Evolutionary conservation across 768 basidiomycete genomes (phyloP).

Genomic region (Leccinum uliginosum): DNA sequence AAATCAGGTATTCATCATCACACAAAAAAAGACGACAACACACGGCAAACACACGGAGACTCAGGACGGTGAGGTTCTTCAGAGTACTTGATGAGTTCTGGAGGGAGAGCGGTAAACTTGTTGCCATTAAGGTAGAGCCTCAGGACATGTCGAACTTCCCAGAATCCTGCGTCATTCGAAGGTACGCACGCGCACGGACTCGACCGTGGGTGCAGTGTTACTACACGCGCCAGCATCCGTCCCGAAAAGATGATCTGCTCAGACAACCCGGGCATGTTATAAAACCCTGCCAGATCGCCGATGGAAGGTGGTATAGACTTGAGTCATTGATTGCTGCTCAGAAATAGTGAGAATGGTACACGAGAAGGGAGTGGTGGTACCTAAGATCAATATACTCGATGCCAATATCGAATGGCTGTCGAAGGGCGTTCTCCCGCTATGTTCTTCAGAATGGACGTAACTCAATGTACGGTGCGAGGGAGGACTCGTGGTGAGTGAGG

Average conservation of each 20-base stretch:
- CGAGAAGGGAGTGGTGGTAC: not conserved
- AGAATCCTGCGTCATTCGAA: conserved; percentile 25
- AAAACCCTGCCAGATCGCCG: conserved; percentile 44
- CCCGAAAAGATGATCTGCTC: conserved; percentile 25
- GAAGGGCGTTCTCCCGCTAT: conserved; percentile 44
- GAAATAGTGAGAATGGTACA: conserved; percentile 6
- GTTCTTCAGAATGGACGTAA: conserved; percentile 29
- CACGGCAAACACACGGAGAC: conserved; percentile 58
- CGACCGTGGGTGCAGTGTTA: conserved; percentile 31
- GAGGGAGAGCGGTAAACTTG: conserved; percentile 48
- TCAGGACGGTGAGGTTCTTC: conserved; percentile 55
- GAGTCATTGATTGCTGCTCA: conserved; percentile 35
- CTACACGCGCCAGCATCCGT: conserved; percentile 33
- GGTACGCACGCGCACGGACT: conserved; percentile 19
- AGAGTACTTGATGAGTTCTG: conserved; percentile 55
- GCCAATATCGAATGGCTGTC: conserved; percentile 42
- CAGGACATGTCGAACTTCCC: conserved; percentile 45
- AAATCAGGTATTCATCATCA: not conserved
- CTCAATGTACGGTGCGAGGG: conserved; percentile 9
- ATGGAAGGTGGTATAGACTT: conserved; percentile 48
- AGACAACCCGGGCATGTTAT: conserved; percentile 35
- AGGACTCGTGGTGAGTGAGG: conserved; percentile 9
- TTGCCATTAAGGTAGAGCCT: conserved; percentile 57
- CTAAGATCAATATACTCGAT: conserved; percentile 19
- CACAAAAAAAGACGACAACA: conserved; percentile 27